Conservation (phyloP, 495 filamentous ascomycete genomes). For the Rostrohypoxylon terebratum region DNA sequence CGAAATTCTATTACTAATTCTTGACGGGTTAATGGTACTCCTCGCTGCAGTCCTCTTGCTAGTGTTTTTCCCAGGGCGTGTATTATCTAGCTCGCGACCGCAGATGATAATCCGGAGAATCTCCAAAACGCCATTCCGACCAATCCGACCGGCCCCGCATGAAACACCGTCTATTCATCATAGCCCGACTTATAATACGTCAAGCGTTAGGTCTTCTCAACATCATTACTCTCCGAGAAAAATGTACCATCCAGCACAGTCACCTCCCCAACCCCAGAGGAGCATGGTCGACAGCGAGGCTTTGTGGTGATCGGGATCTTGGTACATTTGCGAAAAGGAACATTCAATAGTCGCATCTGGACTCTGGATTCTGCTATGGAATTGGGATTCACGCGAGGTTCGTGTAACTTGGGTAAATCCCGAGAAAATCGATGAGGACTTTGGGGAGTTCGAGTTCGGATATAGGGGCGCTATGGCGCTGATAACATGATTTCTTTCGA, state of each 20-base stretch:
- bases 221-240: slow-evolving; percentile 24
- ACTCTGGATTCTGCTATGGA: neutral
- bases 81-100: slow-evolving; percentile 19
- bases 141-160: slow-evolving; percentile 26
- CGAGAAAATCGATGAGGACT: neutral
- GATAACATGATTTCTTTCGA: neutral
- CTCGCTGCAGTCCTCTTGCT: slow-evolving; percentile 50
- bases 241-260: slow-evolving; percentile 4
- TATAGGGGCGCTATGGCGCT: slow-evolving; percentile 10
- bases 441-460: neutral
- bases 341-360: neutral
- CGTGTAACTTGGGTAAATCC: neutral
- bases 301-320: slow-evolving; percentile 38
- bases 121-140: slow-evolving; percentile 27
- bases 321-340: neutral
- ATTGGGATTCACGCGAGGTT: neutral
- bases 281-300: slow-evolving; percentile 43
- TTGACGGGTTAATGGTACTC: slow-evolving; percentile 56
- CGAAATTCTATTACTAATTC: slow-evolving; percentile 47
- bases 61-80: slow-evolving; percentile 42
- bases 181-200: slow-evolving; percentile 23
- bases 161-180: slow-evolving; percentile 24
- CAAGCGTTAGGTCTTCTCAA: slow-evolving; percentile 13
- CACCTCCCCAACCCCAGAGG: slow-evolving; percentile 23
- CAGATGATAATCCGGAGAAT: slow-evolving; percentile 10